Base-by-base conservation (phyloP, 768 basidiomycete species). In the Roridomyces roridus region DNA sequence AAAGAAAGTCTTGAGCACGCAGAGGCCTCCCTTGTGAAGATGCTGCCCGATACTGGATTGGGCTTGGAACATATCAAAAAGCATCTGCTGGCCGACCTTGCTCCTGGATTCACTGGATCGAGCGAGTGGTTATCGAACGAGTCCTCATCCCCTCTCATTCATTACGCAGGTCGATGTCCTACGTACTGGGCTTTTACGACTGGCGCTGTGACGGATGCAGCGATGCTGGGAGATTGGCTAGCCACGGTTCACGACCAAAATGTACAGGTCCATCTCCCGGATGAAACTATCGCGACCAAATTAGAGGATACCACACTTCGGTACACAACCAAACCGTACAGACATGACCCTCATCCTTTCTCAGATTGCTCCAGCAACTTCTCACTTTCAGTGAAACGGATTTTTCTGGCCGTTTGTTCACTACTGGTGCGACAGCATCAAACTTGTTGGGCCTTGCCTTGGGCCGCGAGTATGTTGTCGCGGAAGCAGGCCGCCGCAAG, bases 201-300 rank as follows among this genome's bases (percentile, higher is more conserved):
- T 12, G 61, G 61, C 10, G 61, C 34, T 6, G 57, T 59, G 0
- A 63, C 61, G 0, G 61, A 59, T 6, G 48, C 61, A 12, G 61
- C 61, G 2, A 41, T 63, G 4, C 55, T 55, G 15, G 61, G 42
- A 5, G 61, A 63, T 26, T 59, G 57, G 56, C 15, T 63, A 5
- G 61, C 53, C 1, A 55, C 53, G n/a, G 52, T 49, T 6, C 55
- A 43, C 20, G 61, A 63, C 25, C 61, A 63, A 36, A 63, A 63
- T n/a, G 50, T 59, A 6, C 52, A 54, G 23, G 53, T 52, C 5
- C 53, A 63, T 46, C 25, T 63, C 4, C 61, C 61, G 17, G 37
- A 23, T 6, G 61, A 63, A 25, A 59, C 53, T 1, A 35, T 63
- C 17, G 49, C 61, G 6, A 55, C 57, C 10, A 21, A 5, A 26